Base-by-base conservation (phyloP, 2,329 filamentous ascomycete genomes). In the Blastomyces emzantsi region DNA sequence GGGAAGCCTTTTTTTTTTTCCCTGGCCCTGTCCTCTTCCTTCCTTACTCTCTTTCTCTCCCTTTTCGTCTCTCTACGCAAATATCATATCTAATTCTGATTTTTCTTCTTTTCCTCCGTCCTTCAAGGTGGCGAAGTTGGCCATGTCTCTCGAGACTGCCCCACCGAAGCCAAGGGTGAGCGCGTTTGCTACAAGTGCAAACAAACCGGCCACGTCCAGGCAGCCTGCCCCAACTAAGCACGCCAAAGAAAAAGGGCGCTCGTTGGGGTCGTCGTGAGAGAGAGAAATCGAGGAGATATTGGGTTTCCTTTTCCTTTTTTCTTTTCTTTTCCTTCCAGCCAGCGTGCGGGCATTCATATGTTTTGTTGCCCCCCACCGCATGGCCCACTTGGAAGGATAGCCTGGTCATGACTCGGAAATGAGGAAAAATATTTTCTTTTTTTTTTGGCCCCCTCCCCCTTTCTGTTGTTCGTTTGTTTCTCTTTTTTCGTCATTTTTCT, bases 121-220 rank as follows among this genome's bases (percentile, higher is more conserved):
- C 39, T 47, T 45, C n/a, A 67, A 86, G 84, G 85, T 72, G 86
- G 86, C 71, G 92, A 97, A 82, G 89, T 93, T 71, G 93, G 94
- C 67, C 93, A 97, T 80, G 87, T 97, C 77, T 95, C 90, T 69
- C 90, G 93, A 69, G 94, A 99, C 79, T 99, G 94, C 85, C 89
- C 92, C 72, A 92, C 93, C 76, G 93, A 96, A 81, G 90, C 90
- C 65, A 85, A 87, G 71, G 85, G 86, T 74, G 93, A 97, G 85
- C 93, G 95, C 78, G 92, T 96, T 76, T 99, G 94, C 88, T 99
- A 99, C 86, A 96, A 95, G 84, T 97, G 86, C 84, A 87, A 87
- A 80, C 83, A 88, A 78, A 84, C 86, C 70, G 92, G 93, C 72
- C 93, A 97, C 81, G 89, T 97, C 76, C 93, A 97, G 86, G 87